Conservation (phyloP, 2,329 filamentous ascomycete genomes). For the Sporothrix euskadiensis region DNA sequence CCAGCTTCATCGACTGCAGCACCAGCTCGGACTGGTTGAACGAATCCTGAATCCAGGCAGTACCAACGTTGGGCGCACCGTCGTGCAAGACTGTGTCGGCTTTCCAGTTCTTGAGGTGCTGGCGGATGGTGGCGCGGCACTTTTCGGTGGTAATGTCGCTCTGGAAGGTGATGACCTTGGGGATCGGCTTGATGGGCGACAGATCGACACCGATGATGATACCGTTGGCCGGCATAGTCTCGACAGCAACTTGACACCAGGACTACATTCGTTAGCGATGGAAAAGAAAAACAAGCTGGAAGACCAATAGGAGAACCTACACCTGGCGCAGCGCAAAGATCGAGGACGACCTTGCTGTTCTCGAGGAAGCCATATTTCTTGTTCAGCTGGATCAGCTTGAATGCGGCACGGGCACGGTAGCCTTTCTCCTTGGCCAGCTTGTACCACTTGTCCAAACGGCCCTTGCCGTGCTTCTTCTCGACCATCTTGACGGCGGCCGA, state of each 20-base stretch:
- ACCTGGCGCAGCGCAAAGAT: constrained; percentile 96
- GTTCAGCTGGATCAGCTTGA: constrained; percentile 97
- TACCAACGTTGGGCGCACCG: constrained; percentile 96
- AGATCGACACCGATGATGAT: constrained; percentile 95
- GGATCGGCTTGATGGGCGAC: constrained; percentile 92
- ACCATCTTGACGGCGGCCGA: constrained; percentile 71
- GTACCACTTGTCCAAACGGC: constrained; percentile 98
- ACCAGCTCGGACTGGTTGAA: constrained; percentile 96
- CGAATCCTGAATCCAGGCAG: constrained; percentile 96
- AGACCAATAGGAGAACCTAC: constrained; percentile 51
- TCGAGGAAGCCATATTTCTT: constrained; percentile 99
- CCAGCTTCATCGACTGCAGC: constrained; percentile 86
- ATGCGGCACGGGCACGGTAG: constrained; percentile 91
- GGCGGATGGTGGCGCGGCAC: constrained; percentile 83
- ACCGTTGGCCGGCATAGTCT: constrained; percentile 87
- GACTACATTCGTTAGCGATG: constrained; percentile 53
- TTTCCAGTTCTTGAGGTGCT: constrained; percentile 93
- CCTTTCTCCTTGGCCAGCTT: constrained; percentile 98
- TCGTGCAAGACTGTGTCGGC: constrained; percentile 95
- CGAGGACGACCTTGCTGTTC: constrained; percentile 91
- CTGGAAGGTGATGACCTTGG: constrained; percentile 91
- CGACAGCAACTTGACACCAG: constrained; percentile 95
- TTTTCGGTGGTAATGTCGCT: constrained; percentile 98
- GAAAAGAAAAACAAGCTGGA: neutral
- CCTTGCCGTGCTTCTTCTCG: constrained; percentile 98